These are phyloP conservation scores for Hirsutella minnesotensis DNA, from an alignment of 2,329 filamentous ascomycete species.

Conservation along the genomic window DNA sequence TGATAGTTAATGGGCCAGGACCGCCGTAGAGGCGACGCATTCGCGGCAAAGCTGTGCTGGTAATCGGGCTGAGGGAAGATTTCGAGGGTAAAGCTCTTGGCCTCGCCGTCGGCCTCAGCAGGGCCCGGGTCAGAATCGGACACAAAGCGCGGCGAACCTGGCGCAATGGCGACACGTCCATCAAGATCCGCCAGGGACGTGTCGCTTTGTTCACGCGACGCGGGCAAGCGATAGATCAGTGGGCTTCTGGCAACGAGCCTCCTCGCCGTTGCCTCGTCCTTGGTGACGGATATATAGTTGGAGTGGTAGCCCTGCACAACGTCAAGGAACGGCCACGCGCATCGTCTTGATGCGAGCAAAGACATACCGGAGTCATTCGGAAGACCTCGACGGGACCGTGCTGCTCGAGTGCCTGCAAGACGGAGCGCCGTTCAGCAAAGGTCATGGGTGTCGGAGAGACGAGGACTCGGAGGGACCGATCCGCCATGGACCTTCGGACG, in stretches of 20 bases:
- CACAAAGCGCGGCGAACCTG: neutral
- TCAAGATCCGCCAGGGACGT: conserved; percentile 19
- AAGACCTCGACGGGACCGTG: conserved; percentile 40
- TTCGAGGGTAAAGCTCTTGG: conserved; percentile 28
- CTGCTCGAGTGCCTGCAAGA: conserved; percentile 38
- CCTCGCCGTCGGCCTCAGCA: conserved; percentile 1
- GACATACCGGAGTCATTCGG: conserved; percentile 20
- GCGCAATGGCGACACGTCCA: neutral
- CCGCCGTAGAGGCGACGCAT: conserved; percentile 23
- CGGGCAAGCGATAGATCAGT: conserved; percentile 30
- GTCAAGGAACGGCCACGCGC: neutral
- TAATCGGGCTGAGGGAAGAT: conserved; percentile 27
- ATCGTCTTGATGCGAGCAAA: neutral
- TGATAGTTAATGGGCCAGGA: conserved; percentile 27
- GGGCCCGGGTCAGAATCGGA: neutral
- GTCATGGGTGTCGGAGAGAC: conserved; percentile 39
- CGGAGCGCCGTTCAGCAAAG: conserved; percentile 42
- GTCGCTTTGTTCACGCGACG: conserved; percentile 13
- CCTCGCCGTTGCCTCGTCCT: conserved; percentile 23
- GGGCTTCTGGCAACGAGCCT: conserved; percentile 33
- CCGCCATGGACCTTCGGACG: conserved; percentile 10
- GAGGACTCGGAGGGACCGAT: conserved; percentile 34
- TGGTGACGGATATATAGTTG: conserved; percentile 38
- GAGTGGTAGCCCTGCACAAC: conserved; percentile 28
- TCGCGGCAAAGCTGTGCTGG: conserved; percentile 25